phyloP scores from a whole-genome alignment of 495 filamentous ascomycete genomes.

The Rhizodiscina lignyota region DNA sequence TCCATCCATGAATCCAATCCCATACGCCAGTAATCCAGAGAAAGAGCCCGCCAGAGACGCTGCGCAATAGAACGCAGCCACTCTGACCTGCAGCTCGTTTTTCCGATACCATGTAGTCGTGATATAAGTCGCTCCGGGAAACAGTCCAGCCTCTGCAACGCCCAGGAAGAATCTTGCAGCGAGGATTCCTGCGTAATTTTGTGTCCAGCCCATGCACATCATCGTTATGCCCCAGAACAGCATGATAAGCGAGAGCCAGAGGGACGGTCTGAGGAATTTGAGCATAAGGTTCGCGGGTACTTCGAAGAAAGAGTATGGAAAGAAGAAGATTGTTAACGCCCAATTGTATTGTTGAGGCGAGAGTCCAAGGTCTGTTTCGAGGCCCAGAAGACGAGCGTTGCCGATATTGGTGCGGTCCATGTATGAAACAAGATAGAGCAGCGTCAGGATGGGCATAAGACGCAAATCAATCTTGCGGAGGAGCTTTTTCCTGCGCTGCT shows the following conservation, averaged over 20 bases:
- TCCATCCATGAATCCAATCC: slow-evolving; percentile 13
- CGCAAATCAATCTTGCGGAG: slow-evolving; percentile 48
- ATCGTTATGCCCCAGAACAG: slow-evolving; percentile 13
- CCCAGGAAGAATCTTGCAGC: slow-evolving; percentile 12
- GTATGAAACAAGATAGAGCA: slow-evolving; percentile 1
- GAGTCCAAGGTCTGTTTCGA: neutral
- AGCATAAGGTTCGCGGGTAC: slow-evolving; percentile 16
- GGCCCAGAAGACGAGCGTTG: slow-evolving; percentile 1
- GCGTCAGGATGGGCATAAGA: slow-evolving; percentile 1
- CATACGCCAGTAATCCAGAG: slow-evolving; percentile 18
- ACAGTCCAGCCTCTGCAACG: slow-evolving; percentile 18
- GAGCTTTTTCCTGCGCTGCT: slow-evolving; percentile 15
- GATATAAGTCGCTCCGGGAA: slow-evolving; percentile 26
- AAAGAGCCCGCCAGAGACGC: slow-evolving; percentile 18
- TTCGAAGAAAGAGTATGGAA: slow-evolving; percentile 20
- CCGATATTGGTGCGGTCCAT: slow-evolving; percentile 2
- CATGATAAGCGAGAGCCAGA: slow-evolving; percentile 12
- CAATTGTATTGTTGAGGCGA: neutral
- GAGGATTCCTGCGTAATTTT: slow-evolving; percentile 10
- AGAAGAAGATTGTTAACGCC: slow-evolving; percentile 21
- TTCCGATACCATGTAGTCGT: slow-evolving; percentile 29
- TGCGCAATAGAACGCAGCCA: slow-evolving; percentile 20
- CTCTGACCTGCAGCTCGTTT: slow-evolving; percentile 19
- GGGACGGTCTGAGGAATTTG: slow-evolving; percentile 8
- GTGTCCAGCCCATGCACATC: slow-evolving; percentile 17